Evolutionary conservation across 2,329 filamentous ascomycete genomes (phyloP), one percentile per base, ranked within the genome.

Genomic region (Balansia obtecta): DNA sequence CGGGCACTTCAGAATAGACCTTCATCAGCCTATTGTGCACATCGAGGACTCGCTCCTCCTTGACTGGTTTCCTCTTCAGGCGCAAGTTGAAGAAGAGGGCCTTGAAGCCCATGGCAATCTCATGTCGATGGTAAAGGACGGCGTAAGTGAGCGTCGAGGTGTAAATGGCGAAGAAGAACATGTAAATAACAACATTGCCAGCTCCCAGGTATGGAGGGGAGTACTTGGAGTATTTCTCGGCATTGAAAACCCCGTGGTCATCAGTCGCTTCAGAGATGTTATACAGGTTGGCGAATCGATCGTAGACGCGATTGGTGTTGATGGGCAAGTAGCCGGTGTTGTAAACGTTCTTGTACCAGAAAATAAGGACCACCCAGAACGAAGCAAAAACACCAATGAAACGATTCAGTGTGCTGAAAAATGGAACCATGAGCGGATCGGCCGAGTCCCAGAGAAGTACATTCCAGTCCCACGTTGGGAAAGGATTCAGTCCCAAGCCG

Each of bases 331-430:
- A 82, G 48, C 72, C 69, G 11, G 72, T 75, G 61, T 77, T 75
- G 66, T 75, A 83, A 1, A 75, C 63, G 49, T 79, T 79, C 43
- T 68, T 73, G 61, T 77, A 85, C 66, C 80, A 82, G 9, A 85
- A 59, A 27, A 66, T 76, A 2, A 76, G 62, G 13, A 79, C 68
- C 13, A 83, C 66, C 65, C 77, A 74, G 56, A 74, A 72, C 42
- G 72, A 76, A 34, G 77, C 54, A 12, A 80, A 69, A 46, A 76
- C 71, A 32, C 80, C 80, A 43, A 81, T 64, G 53, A 82, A 69
- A 20, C 75, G 77, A 62, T 85, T 85, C 50, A 79, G 69, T 42
- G 81, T 82, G 30, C 76, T 77, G 64, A 80, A 76, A 58, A 74
- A 75, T 3, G 75, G 74, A 8, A 73, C 67, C 67, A 73, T 72